Percentiles rank a stretch among this genome's conserved stretches.
Conservation (phyloP, 305 asterid species). For the Nicotiana rustica region DNA sequence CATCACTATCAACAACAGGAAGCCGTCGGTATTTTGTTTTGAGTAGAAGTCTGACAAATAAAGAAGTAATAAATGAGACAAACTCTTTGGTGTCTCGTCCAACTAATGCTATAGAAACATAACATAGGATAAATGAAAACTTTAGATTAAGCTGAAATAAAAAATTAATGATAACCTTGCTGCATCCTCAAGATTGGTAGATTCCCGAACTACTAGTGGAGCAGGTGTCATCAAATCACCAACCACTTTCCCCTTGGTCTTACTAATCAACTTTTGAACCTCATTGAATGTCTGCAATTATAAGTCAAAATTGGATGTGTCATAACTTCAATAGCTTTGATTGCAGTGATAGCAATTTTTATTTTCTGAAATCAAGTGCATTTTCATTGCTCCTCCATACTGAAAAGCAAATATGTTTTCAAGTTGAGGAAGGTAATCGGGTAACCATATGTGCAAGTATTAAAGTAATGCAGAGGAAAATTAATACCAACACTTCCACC, state of each 20-base stretch:
- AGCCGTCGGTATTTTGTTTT: conserved; percentile 82
- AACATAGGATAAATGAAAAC: neutral
- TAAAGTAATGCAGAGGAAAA: neutral
- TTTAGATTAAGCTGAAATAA: conserved; percentile 3
- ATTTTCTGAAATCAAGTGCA: conserved; percentile 4
- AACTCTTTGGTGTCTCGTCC: neutral
- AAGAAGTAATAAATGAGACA: conserved; percentile 22
- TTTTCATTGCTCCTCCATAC: conserved; percentile 20
- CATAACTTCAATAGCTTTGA: neutral
- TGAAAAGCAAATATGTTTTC: neutral
- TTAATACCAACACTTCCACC: neutral
- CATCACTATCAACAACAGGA: conserved; percentile 78
- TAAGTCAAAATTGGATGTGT: neutral
- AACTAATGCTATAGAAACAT: conserved; percentile 15
- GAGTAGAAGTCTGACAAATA: conserved; percentile 64
- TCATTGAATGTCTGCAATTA: conserved; percentile 55
- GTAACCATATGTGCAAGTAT: conserved; percentile 1
- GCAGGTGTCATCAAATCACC: conserved; percentile 92
- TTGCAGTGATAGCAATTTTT: neutral
- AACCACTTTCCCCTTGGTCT: conserved; percentile 78
- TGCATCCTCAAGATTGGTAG: conserved; percentile 93
- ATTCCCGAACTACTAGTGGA: conserved; percentile 73
- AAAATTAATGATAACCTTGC: conserved; percentile 57
- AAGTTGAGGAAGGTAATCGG: neutral
- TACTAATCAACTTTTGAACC: conserved; percentile 75